Base-by-base conservation (phyloP, 257 asterid genomes). In the Ballota nigra region DNA sequence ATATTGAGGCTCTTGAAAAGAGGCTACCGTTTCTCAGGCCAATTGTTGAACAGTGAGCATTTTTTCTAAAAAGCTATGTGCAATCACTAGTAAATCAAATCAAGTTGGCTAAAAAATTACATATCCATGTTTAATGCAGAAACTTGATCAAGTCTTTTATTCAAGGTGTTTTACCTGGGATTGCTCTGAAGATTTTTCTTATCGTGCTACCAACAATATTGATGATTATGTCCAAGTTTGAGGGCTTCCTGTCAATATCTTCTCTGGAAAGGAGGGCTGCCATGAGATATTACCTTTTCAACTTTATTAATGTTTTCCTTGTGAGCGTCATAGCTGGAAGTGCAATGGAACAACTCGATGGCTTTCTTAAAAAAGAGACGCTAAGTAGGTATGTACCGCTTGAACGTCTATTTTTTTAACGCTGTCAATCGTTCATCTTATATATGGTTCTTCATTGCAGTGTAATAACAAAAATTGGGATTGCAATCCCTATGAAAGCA, bases 231-330 rank as follows among this genome's bases (percentile, higher is more conserved):
- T 87, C 98, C 67, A 92, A 88, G 72, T 77, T 92, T 66, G 98
- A 90, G 84, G 98, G 98, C 38, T 83, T 79, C 74, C 62, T 83
- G 70, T 79, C 97, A 64, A 86, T 78, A 79, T 90, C 98, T 40
- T 47, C 93, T 53, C 86, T 92, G 68, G 98, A 92, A 82, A 90
- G 97, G 83, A 86, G 95, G 87, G 80, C 97, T n/a, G 97, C 98
- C 62, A 38, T 83, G 66, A 87, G 96, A 92, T 86, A 90, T 73
- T 92, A 86, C 63, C 80, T 77, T 58, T 92, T 92, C 79, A 91
- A 88, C 87, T 92, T 92, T 68, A 69, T 90, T 18, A 92, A 90
- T 65, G 96, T 92, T 36, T 92, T 92, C 80, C 98, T 92, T 36
- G 92, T 95, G 79, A 92, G 96, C 73, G 85, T 92, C 43, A 90